Evolutionary conservation across 169 alveolate species (phyloP).

Genomic region (Cardiosporidium cionae): DNA sequence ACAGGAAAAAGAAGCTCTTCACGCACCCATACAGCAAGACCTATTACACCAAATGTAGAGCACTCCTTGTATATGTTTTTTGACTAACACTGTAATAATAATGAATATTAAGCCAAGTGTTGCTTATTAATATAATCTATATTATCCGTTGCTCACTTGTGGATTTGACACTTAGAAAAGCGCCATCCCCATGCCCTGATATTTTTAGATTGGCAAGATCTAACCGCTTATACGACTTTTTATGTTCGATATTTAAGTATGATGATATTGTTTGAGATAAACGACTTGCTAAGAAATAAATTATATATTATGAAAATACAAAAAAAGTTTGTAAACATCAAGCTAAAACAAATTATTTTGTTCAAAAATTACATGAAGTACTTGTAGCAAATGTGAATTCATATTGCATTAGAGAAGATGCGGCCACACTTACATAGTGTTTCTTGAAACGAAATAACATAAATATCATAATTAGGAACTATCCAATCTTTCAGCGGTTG

Average conservation of each 20-base stretch:
- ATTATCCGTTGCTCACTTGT: background rate
- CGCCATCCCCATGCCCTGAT: background rate
- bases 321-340: background rate
- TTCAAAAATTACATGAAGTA: background rate
- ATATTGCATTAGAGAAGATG: background rate
- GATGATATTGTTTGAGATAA: slow-evolving; percentile 42
- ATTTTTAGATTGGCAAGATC: background rate
- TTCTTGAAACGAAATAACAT: slow-evolving; percentile 64
- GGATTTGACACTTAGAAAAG: background rate
- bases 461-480: slow-evolving; percentile 56
- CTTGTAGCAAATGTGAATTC: background rate
- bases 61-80: background rate
- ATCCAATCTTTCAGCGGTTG: slow-evolving; percentile 61
- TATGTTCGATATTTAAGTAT: slow-evolving; percentile 43
- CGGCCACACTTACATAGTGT: slow-evolving; percentile 36
- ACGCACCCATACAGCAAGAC: background rate
- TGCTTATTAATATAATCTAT: background rate
- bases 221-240: slow-evolving; percentile 34
- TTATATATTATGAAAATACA: too few species aligned
- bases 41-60: background rate
- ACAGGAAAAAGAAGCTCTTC: background rate
- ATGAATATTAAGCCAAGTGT: background rate
- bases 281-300: slow-evolving; percentile 30
- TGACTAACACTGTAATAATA: background rate
- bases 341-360: background rate